Base-by-base conservation (phyloP, 1,139 yeast genomes). In the Blastobotrys apis region DNA sequence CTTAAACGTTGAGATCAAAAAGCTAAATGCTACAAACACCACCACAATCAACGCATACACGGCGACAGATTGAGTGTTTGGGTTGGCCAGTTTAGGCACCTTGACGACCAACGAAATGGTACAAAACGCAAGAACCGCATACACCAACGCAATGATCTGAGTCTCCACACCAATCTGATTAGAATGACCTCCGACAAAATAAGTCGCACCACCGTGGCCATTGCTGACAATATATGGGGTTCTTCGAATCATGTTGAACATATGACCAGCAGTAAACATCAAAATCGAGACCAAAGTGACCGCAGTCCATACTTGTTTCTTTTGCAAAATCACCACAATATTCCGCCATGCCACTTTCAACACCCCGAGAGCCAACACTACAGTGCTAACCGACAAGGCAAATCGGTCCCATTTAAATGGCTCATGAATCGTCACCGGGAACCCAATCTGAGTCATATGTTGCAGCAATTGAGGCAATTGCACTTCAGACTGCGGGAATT, bases 181-280 rank as follows among this genome's bases (percentile, higher is more conserved):
- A 57, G 82, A 85, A 56, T 84, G 88, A 26, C 85, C 80, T 15
- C 72, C 77, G 5, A 74, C 73, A 57, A 90, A 78, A 62, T 86
- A 88, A 35, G 75, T 73, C 2, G 75, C 71, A 2, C 66, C 65
- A 23, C 90, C 92, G 40, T 75, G 67, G 6, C 70, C 71, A 43
- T 72, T 74, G 38, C 74, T 75, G 48, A 78, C 80, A 30, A 83
- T 72, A 58, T 80, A 84, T 16, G 87, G 95, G 6, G 81, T 74
- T 35, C 76, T 76, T 62, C 97, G 79, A 52, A 92, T 92, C 56
- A 79, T 78, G 63, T 87, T 88, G 74, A 80, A 92, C 98, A 92
- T 92, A 66, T 88, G 85, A 13, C 98, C 98, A 10, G 94, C 74
- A 43, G 78, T 81, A 70, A 90, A 85, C 56, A 88, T 68, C 51